Percentiles rank a stretch among this genome's conserved stretches.
Conservation (phyloP, 768 basidiomycete species). For the Filobasidium wieringae region DNA sequence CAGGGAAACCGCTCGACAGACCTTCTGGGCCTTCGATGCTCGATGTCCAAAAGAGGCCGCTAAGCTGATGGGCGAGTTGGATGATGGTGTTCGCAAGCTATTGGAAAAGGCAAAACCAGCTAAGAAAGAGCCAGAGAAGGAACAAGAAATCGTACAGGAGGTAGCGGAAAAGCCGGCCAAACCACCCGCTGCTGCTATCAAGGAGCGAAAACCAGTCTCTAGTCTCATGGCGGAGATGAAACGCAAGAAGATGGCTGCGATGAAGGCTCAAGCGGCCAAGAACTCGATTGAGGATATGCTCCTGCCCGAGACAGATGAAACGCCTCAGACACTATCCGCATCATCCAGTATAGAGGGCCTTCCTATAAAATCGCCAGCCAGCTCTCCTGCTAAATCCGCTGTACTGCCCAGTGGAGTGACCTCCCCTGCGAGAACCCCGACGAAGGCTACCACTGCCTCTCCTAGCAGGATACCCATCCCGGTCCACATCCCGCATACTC, state of each 20-base stretch:
- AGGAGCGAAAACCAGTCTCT: neutral
- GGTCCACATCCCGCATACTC: neutral
- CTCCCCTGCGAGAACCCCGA: too few relatives aligned
- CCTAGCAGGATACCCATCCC: neutral
- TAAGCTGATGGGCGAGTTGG: slow-evolving; percentile 55
- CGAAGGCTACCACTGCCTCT: too few relatives aligned
- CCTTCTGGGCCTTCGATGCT: slow-evolving; percentile 68
- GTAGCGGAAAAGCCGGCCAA: neutral
- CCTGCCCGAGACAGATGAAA: neutral
- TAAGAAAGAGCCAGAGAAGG: neutral
- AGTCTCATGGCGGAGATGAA: neutral
- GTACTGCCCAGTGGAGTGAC: neutral
- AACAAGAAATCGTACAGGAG: neutral
- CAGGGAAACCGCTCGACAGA: slow-evolving; percentile 55
- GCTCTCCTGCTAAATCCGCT: neutral
- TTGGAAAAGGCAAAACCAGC: slow-evolving; percentile 70
- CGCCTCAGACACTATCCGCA: too few relatives aligned
- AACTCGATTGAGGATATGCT: neutral
- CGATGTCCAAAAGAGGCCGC: slow-evolving; percentile 65
- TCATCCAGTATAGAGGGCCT: too few relatives aligned
- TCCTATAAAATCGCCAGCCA: too few relatives aligned
- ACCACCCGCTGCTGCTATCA: neutral
- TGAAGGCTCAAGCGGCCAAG: neutral
- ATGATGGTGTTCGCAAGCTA: slow-evolving; percentile 60
- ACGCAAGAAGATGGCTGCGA: neutral